These are phyloP conservation scores for Acmispon strigosus DNA, from an alignment of 306 rosid species.

Conservation along the genomic window DNA sequence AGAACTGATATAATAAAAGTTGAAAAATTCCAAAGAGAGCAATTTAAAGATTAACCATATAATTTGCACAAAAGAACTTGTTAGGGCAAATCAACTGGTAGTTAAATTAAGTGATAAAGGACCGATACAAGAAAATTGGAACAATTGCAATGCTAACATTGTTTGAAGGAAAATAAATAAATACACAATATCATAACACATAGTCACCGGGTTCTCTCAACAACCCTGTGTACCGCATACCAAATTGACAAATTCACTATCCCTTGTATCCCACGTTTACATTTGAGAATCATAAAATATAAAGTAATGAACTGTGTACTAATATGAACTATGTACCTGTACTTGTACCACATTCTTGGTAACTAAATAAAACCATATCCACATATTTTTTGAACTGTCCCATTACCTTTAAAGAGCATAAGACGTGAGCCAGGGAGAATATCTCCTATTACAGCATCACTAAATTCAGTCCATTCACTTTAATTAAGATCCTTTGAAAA, in stretches of 20 bases:
- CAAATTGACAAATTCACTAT: no score
- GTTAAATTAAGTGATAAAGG: not conserved
- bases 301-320: not conserved
- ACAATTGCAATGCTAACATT: not conserved
- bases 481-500: not conserved
- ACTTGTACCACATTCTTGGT: no score
- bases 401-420: no score
- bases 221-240: no score
- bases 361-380: no score
- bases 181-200: not conserved
- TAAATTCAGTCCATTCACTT: not conserved
- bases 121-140: not conserved
- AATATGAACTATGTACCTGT: no score
- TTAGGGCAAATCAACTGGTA: not conserved
- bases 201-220: no score
- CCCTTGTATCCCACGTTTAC: no score
- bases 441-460: not conserved
- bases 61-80: not conserved
- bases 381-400: no score
- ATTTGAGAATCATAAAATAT: not conserved
- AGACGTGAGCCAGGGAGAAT: not conserved
- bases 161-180: not conserved
- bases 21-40: not conserved
- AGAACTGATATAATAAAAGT: not conserved
- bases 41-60: not conserved